Percentiles rank a stretch among this genome's conserved stretches.
These are phyloP conservation scores for sunflower (Helianthus annuus) DNA, from an alignment of 129 eudicot genomes.

Conservation along the genomic window HanXRQr2.0-SUNRISE NC_035435.2:79824740-79825239, in stretches of 20 bases:
- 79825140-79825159: not conserved
- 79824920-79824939: not conserved
- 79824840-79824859: not conserved
- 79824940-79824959: not conserved
- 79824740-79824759: not conserved
- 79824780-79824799: not conserved
- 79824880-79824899: not conserved
- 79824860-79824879: not conserved
- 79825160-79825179: not conserved
- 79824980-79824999: not conserved
- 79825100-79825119: not conserved
- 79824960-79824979: not conserved
- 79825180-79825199: too few relatives aligned
- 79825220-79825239: too few relatives aligned
- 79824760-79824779: not conserved
- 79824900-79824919: not conserved
- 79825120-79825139: not conserved
- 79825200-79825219: too few relatives aligned
- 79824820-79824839: not conserved
- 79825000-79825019: not conserved
- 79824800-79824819: not conserved
- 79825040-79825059: too few relatives aligned
- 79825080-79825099: not conserved
- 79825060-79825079: not conserved
- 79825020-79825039: not conserved